Percentiles rank a stretch among this genome's conserved stretches.
Evolutionary conservation across 164 flowering plant species (phyloP).

Genomic region (Kalanchoe fedtschenkoi): DNA sequence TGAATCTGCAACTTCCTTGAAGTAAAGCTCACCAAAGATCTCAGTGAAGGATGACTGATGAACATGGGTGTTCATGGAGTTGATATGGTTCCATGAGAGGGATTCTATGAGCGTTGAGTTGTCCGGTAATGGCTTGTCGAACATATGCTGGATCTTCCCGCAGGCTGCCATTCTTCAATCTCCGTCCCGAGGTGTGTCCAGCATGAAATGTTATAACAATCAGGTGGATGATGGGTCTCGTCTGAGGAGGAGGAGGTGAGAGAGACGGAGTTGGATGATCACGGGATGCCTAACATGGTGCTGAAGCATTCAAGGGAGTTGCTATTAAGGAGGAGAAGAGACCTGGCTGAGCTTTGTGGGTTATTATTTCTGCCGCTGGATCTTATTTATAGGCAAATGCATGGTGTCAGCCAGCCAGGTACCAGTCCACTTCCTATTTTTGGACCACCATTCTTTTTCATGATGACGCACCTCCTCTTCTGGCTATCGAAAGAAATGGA

Average conservation of each 20-base stretch:
- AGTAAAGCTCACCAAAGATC: slow-evolving; percentile 70
- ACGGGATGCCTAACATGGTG: slow-evolving; percentile 4
- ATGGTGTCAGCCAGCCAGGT: background rate
- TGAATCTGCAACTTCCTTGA: slow-evolving; percentile 27
- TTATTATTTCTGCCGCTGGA: background rate
- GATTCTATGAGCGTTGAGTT: slow-evolving; percentile 43
- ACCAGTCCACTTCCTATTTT: background rate
- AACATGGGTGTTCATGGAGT: slow-evolving; percentile 21
- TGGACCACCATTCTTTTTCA: no score
- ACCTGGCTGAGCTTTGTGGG: background rate
- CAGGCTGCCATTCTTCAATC: slow-evolving; percentile 46
- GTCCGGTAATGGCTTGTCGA: slow-evolving; percentile 47
- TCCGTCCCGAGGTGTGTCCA: background rate
- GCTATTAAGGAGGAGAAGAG: background rate
- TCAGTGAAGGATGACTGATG: slow-evolving; percentile 44
- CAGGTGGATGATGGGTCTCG: background rate
- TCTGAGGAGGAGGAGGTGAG: background rate
- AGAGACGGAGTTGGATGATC: background rate
- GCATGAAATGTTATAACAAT: background rate
- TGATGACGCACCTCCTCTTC: no score
- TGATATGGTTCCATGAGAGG: slow-evolving; percentile 48
- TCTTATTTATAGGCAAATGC: slow-evolving; percentile 1
- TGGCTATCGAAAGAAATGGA: no score
- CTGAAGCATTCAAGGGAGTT: background rate
- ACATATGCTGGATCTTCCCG: slow-evolving; percentile 54